A percentile compares a stretch with the other conserved stretches of the same genome.
phyloP scores from a whole-genome alignment of 129 eudicot genomes.

The Gnaphalium uliginosum region DNA sequence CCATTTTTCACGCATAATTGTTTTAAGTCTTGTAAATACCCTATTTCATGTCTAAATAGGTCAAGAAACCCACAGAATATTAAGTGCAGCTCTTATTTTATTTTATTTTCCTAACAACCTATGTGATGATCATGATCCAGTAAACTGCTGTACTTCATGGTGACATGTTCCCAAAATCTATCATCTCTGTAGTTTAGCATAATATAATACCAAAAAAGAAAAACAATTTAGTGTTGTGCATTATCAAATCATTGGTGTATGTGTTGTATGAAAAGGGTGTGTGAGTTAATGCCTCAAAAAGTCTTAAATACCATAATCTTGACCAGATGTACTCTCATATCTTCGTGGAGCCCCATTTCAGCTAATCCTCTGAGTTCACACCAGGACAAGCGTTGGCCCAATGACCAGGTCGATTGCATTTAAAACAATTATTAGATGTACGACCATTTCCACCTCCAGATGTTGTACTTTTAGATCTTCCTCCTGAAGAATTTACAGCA shows the following conservation, averaged over 20 bases:
- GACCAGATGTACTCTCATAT: not conserved
- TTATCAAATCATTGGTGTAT: not conserved
- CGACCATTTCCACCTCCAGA: constrained; percentile 32
- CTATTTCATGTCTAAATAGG: not conserved
- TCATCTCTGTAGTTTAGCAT: not conserved
- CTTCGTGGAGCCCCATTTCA: not conserved
- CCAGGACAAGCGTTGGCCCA: constrained; percentile 79
- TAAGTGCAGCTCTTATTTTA: too few species aligned
- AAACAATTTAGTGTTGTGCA: not conserved
- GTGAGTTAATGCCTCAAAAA: too few species aligned
- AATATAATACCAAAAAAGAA: not conserved
- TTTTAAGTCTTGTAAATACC: not conserved
- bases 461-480: constrained; percentile 31
- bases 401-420: constrained; percentile 80
- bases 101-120: not conserved
- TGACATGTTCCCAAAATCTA: not conserved
- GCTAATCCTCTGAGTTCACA: not conserved
- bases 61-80: too few species aligned
- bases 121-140: not conserved
- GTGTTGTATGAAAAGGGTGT: too few species aligned
- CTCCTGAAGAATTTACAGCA: constrained; percentile 44
- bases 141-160: not conserved
- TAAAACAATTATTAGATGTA: constrained; percentile 35
- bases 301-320: not conserved
- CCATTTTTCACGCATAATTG: not conserved